These are phyloP conservation scores for Toxoplasma gondii DNA, from an alignment of 169 alveolate species.

Conservation along the genomic window DNA sequence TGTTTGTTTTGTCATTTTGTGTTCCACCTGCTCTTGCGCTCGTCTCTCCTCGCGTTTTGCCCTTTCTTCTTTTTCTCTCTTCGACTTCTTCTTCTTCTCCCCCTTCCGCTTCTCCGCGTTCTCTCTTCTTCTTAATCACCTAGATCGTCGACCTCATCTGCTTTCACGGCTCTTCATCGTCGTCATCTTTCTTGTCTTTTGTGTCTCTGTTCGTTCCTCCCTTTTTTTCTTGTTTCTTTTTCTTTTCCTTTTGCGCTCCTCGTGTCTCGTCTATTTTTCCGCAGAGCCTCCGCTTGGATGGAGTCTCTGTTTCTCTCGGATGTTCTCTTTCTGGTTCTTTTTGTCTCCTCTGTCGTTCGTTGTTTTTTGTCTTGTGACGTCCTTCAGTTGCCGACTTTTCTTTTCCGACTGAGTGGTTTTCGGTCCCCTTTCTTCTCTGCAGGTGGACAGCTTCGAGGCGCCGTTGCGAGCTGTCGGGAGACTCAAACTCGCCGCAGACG, in stretches of 20 bases:
- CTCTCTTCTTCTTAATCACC: no score
- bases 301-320: no score
- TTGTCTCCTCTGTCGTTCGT: neutral
- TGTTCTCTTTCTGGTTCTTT: neutral
- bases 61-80: no score
- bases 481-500: neutral
- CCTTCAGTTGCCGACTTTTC: neutral
- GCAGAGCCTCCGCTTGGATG: no score
- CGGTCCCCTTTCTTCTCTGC: neutral
- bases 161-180: neutral
- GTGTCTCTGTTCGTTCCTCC: neutral
- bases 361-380: neutral
- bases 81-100: neutral
- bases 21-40: no score
- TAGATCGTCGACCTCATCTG: no score
- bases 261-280: neutral
- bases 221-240: neutral
- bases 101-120: no score
- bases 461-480: conserved; percentile 6
- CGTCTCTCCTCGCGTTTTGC: neutral
- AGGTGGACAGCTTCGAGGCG: conserved; percentile 44
- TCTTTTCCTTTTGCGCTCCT: neutral
- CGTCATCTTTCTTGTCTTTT: neutral
- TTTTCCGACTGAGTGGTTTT: neutral
- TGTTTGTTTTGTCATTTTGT: no score